Conservation (phyloP, 73 alveolate species). For the Paramecium biaurelia region DNA sequence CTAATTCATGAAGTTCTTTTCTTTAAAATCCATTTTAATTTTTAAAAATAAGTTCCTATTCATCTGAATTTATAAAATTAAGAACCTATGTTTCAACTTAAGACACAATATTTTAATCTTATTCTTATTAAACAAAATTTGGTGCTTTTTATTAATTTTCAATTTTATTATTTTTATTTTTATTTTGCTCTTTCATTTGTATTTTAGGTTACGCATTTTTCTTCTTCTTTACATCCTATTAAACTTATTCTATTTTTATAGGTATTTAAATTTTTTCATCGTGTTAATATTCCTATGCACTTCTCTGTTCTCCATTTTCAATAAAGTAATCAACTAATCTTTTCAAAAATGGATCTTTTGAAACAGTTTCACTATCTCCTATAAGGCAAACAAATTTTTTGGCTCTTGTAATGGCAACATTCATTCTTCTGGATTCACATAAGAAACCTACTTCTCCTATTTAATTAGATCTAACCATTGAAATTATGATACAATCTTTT, state of each 20-base stretch:
- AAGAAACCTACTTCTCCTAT: slow-evolving; percentile 95
- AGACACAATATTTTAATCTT: not conserved
- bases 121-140: not conserved
- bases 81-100: not conserved
- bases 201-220: slow-evolving; percentile 53
- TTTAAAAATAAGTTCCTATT: slow-evolving; percentile 5
- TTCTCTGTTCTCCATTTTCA: slow-evolving; percentile 78
- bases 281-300: slow-evolving; percentile 71
- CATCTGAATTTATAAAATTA: slow-evolving; percentile 5
- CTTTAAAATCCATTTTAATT: slow-evolving; percentile 70
- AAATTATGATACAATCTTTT: slow-evolving; percentile 93
- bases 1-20: slow-evolving; percentile 67
- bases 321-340: slow-evolving; percentile 79
- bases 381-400: slow-evolving; percentile 87
- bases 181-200: slow-evolving; percentile 62
- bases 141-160: not conserved
- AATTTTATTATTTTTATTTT: not conserved
- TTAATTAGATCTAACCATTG: slow-evolving; percentile 95
- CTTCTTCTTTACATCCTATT: slow-evolving; percentile 57
- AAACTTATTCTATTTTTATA: slow-evolving; percentile 46
- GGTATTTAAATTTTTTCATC: slow-evolving; percentile 46
- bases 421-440: slow-evolving; percentile 95
- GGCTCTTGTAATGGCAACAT: slow-evolving; percentile 98
- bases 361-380: slow-evolving; percentile 92
- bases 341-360: slow-evolving; percentile 70